Evolutionary conservation across 352 stramenopile genomes (phyloP).

Genomic region (Pythium monospermum): DNA sequence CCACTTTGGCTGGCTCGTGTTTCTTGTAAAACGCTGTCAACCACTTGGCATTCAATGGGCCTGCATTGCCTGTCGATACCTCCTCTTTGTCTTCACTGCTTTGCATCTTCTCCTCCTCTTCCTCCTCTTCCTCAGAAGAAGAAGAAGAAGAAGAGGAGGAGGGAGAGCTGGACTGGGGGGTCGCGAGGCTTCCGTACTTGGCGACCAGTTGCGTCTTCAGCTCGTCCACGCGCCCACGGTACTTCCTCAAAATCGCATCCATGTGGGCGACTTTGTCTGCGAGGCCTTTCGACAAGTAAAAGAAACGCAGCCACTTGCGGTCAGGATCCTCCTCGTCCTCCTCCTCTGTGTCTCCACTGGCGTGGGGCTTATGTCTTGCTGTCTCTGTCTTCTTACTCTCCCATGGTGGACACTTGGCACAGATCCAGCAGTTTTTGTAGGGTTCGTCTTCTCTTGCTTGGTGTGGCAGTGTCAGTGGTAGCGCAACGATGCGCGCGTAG

Average conservation of each 20-base stretch:
- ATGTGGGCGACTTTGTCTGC: slow-evolving; percentile 46
- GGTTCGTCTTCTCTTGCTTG: not conserved
- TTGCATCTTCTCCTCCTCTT: slow-evolving; percentile 2
- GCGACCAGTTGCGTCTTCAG: slow-evolving; percentile 41
- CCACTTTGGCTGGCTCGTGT: slow-evolving; percentile 47
- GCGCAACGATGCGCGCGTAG: slow-evolving; percentile 8
- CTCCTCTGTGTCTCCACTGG: slow-evolving; percentile 5
- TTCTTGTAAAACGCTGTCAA: slow-evolving; percentile 46
- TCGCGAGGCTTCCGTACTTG: slow-evolving; percentile 37
- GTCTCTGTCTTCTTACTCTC: not conserved
- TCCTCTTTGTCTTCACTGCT: not conserved
- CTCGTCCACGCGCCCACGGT: slow-evolving; percentile 47
- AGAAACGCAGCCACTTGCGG: slow-evolving; percentile 39
- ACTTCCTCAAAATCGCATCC: slow-evolving; percentile 51
- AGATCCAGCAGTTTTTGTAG: slow-evolving; percentile 5
- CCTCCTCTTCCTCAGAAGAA: slow-evolving; percentile 16
- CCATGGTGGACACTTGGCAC: slow-evolving; percentile 12
- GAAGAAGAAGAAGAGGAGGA: slow-evolving; percentile 19
- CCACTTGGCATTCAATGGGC: slow-evolving; percentile 39
- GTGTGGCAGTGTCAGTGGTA: not conserved
- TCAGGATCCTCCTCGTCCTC: slow-evolving; percentile 28
- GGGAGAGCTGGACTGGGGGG: not conserved
- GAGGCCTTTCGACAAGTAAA: slow-evolving; percentile 39
- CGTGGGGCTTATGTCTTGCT: too few species aligned
- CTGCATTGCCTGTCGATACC: slow-evolving; percentile 18